Evolutionary conservation across 2,329 filamentous ascomycete species (phyloP), one percentile per base, ranked within the genome.

Genomic region (Nemania sp.): DNA sequence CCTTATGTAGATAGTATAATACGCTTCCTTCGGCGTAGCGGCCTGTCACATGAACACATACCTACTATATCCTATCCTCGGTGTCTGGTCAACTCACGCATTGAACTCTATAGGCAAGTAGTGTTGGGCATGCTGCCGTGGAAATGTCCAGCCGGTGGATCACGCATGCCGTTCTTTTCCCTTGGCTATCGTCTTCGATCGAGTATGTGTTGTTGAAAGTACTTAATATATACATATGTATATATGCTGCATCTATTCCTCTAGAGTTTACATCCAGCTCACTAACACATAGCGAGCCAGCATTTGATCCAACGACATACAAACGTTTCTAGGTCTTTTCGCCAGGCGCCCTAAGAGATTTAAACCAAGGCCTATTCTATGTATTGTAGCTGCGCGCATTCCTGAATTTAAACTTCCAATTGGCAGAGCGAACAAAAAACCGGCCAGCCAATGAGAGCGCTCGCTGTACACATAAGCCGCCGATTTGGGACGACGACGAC

Each of bases 401-500:
- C 32, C 27, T 24, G 20, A 51, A n/a, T 53, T 29, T 22, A 24
- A 29, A 26, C 20, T 49, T 29, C 32, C 20, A 43, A 41, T 35
- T 22, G 15, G 43, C 27, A 20, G 13, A 22, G 8, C 27, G 11
- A 49, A 13, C 11, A n/a, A 57, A 20, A 18, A 27, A 24, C 26
- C n/a, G n/a, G 15, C 10, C 54, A 38, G 41, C 41, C 64, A 45
- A 67, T 67, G 61, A 52, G 49, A 52, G 47, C 41, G 5, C 1
- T 49, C 11, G 55, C 38, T 27, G 66, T 67, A 51, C 68, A 65
- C 29, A 26, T 49, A 47, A 29, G 63, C 13, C 66, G 53, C 52
- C 41, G 63, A n/a, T 45, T 66, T 22, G 53, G 47, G 56, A 52
- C 66, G 29, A 62, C 60, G 7, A 64, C n/a, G n/a, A 57, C 59